Percentiles rank a stretch among this genome's conserved stretches.
These are phyloP conservation scores for Magnusiomyces fungicola DNA, from an alignment of 1,139 yeast species.

Conservation along the genomic window DNA sequence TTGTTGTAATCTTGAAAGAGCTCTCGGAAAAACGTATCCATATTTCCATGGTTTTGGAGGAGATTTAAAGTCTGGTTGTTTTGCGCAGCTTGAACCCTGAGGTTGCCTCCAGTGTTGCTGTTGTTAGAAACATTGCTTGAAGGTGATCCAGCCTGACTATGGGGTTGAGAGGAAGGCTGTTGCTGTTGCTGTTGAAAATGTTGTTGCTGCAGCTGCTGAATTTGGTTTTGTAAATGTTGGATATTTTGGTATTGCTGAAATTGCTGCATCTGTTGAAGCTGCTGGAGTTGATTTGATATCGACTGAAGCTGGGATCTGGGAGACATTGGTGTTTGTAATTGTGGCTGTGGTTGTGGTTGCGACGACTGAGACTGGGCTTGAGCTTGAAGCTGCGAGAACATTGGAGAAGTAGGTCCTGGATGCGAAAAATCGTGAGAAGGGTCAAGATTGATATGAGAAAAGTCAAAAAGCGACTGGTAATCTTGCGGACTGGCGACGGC, in stretches of 20 bases:
- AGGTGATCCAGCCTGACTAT: neutral
- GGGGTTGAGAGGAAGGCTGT: neutral
- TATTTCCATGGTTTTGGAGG: neutral
- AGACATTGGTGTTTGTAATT: neutral
- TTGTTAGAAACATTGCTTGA: neutral
- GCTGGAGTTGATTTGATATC: neutral
- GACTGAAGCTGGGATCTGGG: neutral
- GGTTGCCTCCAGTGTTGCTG: neutral
- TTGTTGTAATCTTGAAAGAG: slow-evolving; percentile 10
- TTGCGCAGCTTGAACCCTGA: neutral
- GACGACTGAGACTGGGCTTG: too few relatives aligned
- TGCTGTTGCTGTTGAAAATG: neutral
- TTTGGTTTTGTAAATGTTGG: neutral
- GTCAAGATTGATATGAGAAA: neutral
- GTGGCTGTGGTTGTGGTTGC: neutral
- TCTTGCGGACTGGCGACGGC: neutral
- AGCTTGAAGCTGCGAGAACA: neutral
- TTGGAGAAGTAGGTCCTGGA: neutral
- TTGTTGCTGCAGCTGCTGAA: slow-evolving; percentile 1
- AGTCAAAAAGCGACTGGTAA: neutral
- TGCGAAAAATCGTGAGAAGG: neutral
- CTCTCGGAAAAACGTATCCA: slow-evolving; percentile 5
- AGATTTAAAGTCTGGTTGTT: neutral
- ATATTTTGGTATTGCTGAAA: neutral
- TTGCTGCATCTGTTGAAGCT: slow-evolving; percentile 1